These are phyloP conservation scores for Pontederia paniculata DNA, from an alignment of 176 grass and related monocot species.

Conservation along the genomic window DNA sequence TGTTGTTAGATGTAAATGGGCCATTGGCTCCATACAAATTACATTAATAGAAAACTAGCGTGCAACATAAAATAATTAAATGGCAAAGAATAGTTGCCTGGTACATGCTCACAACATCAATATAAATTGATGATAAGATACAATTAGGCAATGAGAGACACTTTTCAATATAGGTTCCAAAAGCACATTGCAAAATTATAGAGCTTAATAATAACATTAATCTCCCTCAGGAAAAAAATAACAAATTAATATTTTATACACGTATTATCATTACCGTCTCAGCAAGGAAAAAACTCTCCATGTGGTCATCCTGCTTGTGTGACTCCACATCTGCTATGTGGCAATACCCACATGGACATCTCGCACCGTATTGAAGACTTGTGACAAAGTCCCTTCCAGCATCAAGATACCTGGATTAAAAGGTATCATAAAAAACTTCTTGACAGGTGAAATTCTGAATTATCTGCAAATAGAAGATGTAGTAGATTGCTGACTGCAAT, in stretches of 20 bases:
- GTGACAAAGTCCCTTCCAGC: constrained; percentile 78
- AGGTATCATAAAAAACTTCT: not conserved
- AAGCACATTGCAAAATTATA: too few species aligned
- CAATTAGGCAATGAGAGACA: too few species aligned
- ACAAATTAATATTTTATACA: not conserved
- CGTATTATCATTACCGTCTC: constrained; percentile 50
- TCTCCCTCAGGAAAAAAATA: too few species aligned
- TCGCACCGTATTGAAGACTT: constrained; percentile 85
- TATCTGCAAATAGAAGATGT: too few species aligned
- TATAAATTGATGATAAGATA: too few species aligned
- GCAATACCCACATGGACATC: constrained; percentile 92
- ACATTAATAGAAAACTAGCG: not conserved
- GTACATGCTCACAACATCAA: too few species aligned
- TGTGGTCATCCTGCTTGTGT: constrained; percentile 91
- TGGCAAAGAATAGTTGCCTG: too few species aligned
- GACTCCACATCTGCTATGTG: constrained; percentile 95
- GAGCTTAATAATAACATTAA: too few species aligned
- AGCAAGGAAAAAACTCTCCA: constrained; percentile 99
- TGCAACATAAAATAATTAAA: too few species aligned
- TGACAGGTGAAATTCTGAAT: too few species aligned
- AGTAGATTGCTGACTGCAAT: too few species aligned
- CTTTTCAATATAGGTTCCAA: too few species aligned
- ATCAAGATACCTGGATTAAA: constrained; percentile 64
- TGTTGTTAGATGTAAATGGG: not conserved
- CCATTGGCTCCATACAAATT: not conserved